phyloP scores from a whole-genome alignment of 1,284 basidiomycete species.

The Leccinum pseudoinsigne region DNA sequence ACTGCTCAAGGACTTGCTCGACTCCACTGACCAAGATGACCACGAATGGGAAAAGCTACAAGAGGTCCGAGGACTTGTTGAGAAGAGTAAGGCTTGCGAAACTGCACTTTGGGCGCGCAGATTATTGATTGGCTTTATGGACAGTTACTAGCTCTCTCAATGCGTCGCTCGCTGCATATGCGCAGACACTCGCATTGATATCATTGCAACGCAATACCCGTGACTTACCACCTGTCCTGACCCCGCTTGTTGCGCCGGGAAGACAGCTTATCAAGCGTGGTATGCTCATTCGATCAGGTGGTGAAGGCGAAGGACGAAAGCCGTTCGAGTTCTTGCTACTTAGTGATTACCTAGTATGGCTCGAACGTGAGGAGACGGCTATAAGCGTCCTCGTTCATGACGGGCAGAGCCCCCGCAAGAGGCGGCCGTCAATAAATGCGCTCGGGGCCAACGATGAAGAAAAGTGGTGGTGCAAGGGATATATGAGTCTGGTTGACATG shows the following conservation, averaged over 20 bases:
- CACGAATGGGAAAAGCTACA: constrained; percentile 62
- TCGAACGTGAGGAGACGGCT: constrained; percentile 47
- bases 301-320: constrained; percentile 30
- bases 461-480: constrained; percentile 72
- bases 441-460: constrained; percentile 33
- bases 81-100: constrained; percentile 57
- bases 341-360: constrained; percentile 79
- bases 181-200: constrained; percentile 70
- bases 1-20: constrained; percentile 76
- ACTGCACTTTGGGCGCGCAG: background rate
- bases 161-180: constrained; percentile 73
- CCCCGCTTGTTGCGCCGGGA: constrained; percentile 70
- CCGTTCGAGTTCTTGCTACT: constrained; percentile 75
- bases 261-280: constrained; percentile 75
- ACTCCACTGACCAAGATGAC: constrained; percentile 61
- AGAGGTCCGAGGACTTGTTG: constrained; percentile 63
- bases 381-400: constrained; percentile 19
- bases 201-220: constrained; percentile 75
- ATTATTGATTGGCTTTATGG: constrained; percentile 3
- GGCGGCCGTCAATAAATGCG: constrained; percentile 23
- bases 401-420: constrained; percentile 22
- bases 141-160: constrained; percentile 79
- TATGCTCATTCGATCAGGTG: constrained; percentile 41
- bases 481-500: constrained; percentile 69
- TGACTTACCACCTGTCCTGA: constrained; percentile 61